Evolutionary conservation across 2,329 filamentous ascomycete genomes (phyloP).

Genomic region (Pseudopyrenochaeta lycopersici): DNA sequence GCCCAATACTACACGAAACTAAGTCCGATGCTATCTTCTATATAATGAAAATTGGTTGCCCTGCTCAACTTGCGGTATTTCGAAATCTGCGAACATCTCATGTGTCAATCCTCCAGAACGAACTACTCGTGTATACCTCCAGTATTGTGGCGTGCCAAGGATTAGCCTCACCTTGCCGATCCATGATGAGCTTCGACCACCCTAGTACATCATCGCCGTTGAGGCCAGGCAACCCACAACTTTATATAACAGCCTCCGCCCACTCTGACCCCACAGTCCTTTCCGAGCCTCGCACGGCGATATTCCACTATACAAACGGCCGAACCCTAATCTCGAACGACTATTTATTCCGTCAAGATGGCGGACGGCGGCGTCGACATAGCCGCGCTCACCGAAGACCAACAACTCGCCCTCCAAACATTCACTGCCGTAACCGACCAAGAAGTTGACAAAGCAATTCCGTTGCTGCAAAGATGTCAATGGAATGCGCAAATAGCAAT

Average conservation of each 20-base stretch:
- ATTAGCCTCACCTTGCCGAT: constrained; percentile 23
- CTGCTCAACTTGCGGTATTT: too few species aligned
- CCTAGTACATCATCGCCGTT: constrained; percentile 25
- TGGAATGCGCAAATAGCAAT: constrained; percentile 99
- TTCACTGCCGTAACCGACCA: constrained; percentile 90
- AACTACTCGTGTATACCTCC: too few species aligned
- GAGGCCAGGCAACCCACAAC: constrained; percentile 24
- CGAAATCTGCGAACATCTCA: too few species aligned
- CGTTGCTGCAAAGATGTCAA: constrained; percentile 83
- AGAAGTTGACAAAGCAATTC: constrained; percentile 76
- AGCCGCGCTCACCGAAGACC: constrained; percentile 75
- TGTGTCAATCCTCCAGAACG: too few species aligned
- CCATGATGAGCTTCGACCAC: constrained; percentile 21
- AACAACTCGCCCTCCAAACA: constrained; percentile 86
- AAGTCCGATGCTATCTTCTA: too few species aligned
- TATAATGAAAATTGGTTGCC: too few species aligned
- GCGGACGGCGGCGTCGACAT: constrained; percentile 62
- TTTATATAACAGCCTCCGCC: constrained; percentile 2
- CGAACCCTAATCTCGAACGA: constrained; percentile 1
- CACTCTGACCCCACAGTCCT: constrained; percentile 17
- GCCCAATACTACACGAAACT: too few species aligned
- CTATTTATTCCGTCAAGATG: constrained; percentile 34
- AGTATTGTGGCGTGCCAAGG: constrained; percentile 10
- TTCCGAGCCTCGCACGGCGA: constrained; percentile 9
- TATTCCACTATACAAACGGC: too few species aligned